phyloP scores from a whole-genome alignment of 345 rosid species.

The Sisymbrium irio region DNA sequence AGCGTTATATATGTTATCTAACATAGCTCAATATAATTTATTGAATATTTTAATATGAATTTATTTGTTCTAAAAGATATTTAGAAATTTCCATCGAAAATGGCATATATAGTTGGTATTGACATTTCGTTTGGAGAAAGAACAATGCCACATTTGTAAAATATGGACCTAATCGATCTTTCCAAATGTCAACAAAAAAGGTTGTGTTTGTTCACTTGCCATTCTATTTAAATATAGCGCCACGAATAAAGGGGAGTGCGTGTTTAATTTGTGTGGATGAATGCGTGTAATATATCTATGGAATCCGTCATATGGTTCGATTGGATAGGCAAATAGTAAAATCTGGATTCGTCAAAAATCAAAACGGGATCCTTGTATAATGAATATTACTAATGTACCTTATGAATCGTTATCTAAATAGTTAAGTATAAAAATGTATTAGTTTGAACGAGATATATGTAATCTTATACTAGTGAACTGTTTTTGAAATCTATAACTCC shows the following conservation, averaged over 20 bases:
- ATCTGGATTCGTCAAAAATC: too few relatives aligned
- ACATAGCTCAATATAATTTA: neutral
- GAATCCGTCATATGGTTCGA: too few relatives aligned
- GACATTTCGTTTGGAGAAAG: slow-evolving; percentile 17
- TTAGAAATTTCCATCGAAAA: neutral
- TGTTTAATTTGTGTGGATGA: neutral
- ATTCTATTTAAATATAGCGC: slow-evolving; percentile 6
- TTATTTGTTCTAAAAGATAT: neutral
- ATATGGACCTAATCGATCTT: slow-evolving; percentile 9
- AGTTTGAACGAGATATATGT: too few relatives aligned
- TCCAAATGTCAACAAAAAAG: slow-evolving; percentile 23
- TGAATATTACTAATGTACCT: too few relatives aligned
- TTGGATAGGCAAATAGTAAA: too few relatives aligned
- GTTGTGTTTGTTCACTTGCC: slow-evolving; percentile 36
- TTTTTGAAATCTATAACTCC: too few relatives aligned
- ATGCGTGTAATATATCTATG: too few relatives aligned
- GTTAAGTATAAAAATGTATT: too few relatives aligned
- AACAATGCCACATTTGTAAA: neutral
- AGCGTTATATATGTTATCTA: neutral
- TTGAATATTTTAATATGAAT: neutral
- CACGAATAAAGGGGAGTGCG: neutral
- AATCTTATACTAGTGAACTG: too few relatives aligned
- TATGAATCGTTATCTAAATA: too few relatives aligned
- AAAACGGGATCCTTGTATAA: too few relatives aligned
- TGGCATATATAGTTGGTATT: slow-evolving; percentile 23